Evolutionary conservation across 257 asterid genomes (phyloP), one percentile per base, ranked within the genome.

Genomic region (Solanum appendiculatum): DNA sequence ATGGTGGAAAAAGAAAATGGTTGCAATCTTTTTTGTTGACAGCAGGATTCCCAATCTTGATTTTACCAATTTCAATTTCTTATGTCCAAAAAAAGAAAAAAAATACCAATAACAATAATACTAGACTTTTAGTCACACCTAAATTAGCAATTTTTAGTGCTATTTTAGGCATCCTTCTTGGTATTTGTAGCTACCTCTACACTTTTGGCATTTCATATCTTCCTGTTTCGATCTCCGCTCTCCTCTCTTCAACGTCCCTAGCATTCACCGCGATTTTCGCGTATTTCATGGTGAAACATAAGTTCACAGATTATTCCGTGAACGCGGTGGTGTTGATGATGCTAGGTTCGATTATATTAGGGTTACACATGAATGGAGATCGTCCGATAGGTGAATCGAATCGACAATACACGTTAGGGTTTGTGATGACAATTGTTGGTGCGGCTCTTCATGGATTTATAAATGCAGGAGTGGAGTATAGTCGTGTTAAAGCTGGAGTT

Each of bases 1-100:
- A 88, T 42, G 90, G 91, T 9, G 92, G 92, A 36, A 87, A 82
- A 51, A 82, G 89, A 25, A 90, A 90, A 64, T 90, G 91, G 91
- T 73, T 90, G 31, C 58, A 89, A 36, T 23, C 92, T 21, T 90
- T 82, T 88, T 14, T 88, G 13, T 88, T 90, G 23, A 87, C 92
- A 8, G 89, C 90, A 48, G 92, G 91, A 37, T 90, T 87, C n/a
- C 92, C 92, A 31, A 80, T 82, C 14, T 69, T 90, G 14, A 37
- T 90, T 86, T 42, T 90, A 40, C 92, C 92, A 8, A 90, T 90
- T 25, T 37, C 7, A 51, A 81, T 90, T 16, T 88, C 91, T 3
- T 88, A 51, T 14, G 7, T 25, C 0, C 70, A 80, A 69, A 51
- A 78, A 12, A 40, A 25, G 20, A 7, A 25, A 77, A 34, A 7